Evolutionary conservation across 2,329 filamentous ascomycete species (phyloP), one percentile per base, ranked within the genome.

Genomic region (Aspergillus caelatus): DNA sequence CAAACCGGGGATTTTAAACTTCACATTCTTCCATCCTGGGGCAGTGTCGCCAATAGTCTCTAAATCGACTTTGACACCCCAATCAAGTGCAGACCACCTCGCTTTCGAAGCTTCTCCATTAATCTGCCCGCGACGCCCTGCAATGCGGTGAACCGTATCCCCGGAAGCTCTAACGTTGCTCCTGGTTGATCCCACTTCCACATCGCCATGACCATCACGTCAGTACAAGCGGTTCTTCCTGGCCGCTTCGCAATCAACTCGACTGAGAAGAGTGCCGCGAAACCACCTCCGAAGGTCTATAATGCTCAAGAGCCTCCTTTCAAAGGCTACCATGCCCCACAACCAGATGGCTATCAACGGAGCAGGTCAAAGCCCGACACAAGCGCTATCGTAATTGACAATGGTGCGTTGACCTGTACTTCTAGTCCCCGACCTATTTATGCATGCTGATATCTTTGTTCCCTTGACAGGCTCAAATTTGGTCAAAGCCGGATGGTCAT

Each of bases 401-500:
- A 97, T 90, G 95, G 94, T 96, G 81, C 53, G 68, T 61, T 53
- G 28, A 6, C n/a, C 41, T 30, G 28, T 16, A 60, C 3, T 12
- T 16, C 34, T 65, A 26, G 30, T 23, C 43, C 12, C 32, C 12
- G 7, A 19, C 16, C 16, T 36, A 16, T 50, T 2, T 32, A 26
- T 6, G 11, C 16, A 39, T 55, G n/a, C 32, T 66, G 19, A 69
- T 58, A 19, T 43, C 34, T 23, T 2, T n/a, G 23, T 11, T 52
- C 19, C 5, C 23, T 28, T 11, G n/a, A 54, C 71, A 97, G 94
- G 95, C 69, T 95, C 94, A 28, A 96, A 91, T 59, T 84, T 89
- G 36, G 88, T 97, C 64, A 93, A 96, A 79, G 94, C 94, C 59
- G 95, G 95, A 68, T 99, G 94, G 94, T 97, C 94, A 9, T 96